phyloP scores from a whole-genome alignment of 345 rosid genomes.

The Eutrema yunnanense region DNA sequence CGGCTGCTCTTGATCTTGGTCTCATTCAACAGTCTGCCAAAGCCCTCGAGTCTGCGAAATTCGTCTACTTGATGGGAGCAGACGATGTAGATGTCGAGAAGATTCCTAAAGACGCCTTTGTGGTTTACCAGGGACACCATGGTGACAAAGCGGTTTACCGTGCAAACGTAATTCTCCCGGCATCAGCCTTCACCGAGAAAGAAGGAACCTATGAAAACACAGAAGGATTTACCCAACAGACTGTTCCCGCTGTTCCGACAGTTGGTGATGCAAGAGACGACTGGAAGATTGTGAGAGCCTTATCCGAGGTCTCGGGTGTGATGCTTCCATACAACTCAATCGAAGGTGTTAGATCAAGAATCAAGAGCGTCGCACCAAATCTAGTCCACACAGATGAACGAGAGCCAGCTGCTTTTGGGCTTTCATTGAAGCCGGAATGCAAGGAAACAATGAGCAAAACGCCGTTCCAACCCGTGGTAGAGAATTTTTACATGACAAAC shows the following conservation, averaged over 20 bases:
- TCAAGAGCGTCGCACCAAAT: conserved; percentile 83
- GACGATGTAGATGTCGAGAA: conserved; percentile 82
- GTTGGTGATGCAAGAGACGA: conserved; percentile 98
- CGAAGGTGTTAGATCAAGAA: conserved; percentile 60
- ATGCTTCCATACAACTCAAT: conserved; percentile 69
- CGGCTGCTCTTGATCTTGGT: conserved; percentile 98
- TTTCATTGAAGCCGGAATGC: conserved; percentile 53
- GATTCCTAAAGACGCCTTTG: conserved; percentile 81
- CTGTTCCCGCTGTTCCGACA: conserved; percentile 93
- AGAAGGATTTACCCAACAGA: conserved; percentile 84
- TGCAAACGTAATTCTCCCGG: conserved; percentile 89
- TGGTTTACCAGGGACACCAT: conserved; percentile 96
- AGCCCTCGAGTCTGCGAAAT: conserved; percentile 71
- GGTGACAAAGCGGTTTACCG: conserved; percentile 84
- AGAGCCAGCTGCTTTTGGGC: conserved; percentile 66
- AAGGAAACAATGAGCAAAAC: conserved; percentile 38
- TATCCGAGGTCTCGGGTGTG: conserved; percentile 80
- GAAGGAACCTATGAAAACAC: conserved; percentile 95
- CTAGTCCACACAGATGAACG: conserved; percentile 66
- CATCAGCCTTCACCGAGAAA: conserved; percentile 89
- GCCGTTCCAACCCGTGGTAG: conserved; percentile 52
- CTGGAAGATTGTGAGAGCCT: conserved; percentile 93
- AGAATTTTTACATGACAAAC: conserved; percentile 94
- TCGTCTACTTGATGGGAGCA: conserved; percentile 94
- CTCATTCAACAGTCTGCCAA: conserved; percentile 70